Percentiles rank a stretch among this genome's conserved stretches.
phyloP scores from a whole-genome alignment of 1,284 basidiomycete species.

The Violaceomyces palustris region DNA sequence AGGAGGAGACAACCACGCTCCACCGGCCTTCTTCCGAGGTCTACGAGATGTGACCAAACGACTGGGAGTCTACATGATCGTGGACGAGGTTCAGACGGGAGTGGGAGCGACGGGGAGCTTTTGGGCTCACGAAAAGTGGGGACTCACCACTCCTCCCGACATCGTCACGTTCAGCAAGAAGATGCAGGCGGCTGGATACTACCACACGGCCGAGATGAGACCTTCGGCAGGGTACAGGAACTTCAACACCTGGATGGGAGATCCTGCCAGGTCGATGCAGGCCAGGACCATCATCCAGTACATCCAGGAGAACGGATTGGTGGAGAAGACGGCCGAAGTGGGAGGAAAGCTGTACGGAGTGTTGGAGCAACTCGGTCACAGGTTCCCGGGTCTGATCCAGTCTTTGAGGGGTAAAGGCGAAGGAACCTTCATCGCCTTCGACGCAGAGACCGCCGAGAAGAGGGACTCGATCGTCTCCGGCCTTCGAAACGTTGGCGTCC shows the following conservation, averaged over 20 bases:
- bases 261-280: constrained; percentile 58
- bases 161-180: constrained; percentile 59
- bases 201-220: constrained; percentile 57
- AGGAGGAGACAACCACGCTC: constrained; percentile 60
- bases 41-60: constrained; percentile 56
- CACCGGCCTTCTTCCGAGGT: constrained; percentile 57
- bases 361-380: constrained; percentile 47
- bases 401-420: constrained; percentile 56
- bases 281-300: constrained; percentile 57
- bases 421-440: constrained; percentile 59
- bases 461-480: constrained; percentile 55
- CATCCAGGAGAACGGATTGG: constrained; percentile 54
- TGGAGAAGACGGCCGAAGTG: constrained; percentile 52
- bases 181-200: constrained; percentile 55
- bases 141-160: constrained; percentile 55
- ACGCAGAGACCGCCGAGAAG: constrained; percentile 51
- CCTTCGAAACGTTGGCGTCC: constrained; percentile 56
- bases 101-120: constrained; percentile 59
- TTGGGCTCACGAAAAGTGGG: constrained; percentile 62
- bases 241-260: constrained; percentile 55
- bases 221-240: constrained; percentile 57
- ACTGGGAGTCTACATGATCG: constrained; percentile 58
- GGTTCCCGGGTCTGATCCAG: constrained; percentile 30
- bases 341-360: constrained; percentile 52
- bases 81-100: constrained; percentile 59